Conservation (phyloP, 768 basidiomycete species). For the Rossbeevera mucosa region DNA sequence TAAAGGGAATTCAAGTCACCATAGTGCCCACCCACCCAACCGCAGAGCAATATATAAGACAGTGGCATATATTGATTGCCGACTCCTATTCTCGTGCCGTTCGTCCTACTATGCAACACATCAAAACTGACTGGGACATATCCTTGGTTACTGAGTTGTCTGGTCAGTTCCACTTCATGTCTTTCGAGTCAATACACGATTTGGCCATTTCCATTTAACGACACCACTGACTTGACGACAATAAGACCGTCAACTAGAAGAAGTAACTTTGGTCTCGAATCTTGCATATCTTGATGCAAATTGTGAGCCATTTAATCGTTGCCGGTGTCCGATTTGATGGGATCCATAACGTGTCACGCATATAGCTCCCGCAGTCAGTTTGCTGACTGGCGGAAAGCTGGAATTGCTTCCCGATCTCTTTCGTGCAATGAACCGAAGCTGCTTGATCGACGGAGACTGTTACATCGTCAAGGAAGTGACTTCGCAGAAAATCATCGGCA, state of each 20-base stretch:
- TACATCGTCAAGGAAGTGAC: constrained; percentile 1
- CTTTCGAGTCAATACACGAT: background rate
- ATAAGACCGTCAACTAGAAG: constrained; percentile 1
- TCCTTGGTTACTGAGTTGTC: background rate
- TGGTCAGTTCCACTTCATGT: background rate
- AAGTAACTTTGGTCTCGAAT: background rate
- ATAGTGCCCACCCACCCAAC: background rate
- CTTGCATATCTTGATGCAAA: background rate
- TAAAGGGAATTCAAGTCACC: background rate
- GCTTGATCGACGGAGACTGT: constrained; percentile 5
- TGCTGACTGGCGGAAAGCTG: constrained; percentile 2
- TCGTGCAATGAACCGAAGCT: background rate
- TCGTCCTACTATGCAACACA: background rate
- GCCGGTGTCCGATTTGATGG: background rate
- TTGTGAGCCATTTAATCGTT: background rate
- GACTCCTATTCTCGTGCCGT: background rate
- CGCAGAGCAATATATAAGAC: background rate
- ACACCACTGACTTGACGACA: background rate
- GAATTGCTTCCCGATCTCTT: constrained; percentile 4
- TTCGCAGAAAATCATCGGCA: constrained; percentile 2
- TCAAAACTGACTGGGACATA: background rate
- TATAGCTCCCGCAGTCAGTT: background rate
- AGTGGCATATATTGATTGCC: background rate
- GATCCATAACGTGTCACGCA: background rate
- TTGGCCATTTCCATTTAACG: no score